These are phyloP conservation scores for Cardamine occulta DNA, from an alignment of 345 rosid species.

Conservation along the genomic window DNA sequence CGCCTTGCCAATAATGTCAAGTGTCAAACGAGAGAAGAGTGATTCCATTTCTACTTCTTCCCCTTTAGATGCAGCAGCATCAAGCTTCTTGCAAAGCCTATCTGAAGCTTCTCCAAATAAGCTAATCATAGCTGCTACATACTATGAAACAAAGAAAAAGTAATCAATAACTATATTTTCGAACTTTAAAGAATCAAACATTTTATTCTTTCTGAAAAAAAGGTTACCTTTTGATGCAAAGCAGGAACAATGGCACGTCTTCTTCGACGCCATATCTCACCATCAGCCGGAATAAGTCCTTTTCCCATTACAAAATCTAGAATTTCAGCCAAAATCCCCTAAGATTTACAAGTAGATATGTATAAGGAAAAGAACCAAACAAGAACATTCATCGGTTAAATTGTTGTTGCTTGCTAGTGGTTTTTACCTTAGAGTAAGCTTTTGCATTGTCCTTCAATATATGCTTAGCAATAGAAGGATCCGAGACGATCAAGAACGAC, in stretches of 20 bases:
- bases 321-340: constrained; percentile 96
- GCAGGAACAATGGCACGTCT: constrained; percentile 96
- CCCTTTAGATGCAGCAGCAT: constrained; percentile 72
- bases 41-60: constrained; percentile 97
- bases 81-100: constrained; percentile 85
- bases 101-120: constrained; percentile 83
- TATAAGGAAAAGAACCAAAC: constrained; percentile 6
- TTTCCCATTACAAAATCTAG: constrained; percentile 97
- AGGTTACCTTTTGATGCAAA: constrained; percentile 78
- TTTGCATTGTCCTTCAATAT: constrained; percentile 83
- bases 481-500: constrained; percentile 92
- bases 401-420: background rate
- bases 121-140: constrained; percentile 89
- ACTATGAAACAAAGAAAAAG: constrained; percentile 50
- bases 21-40: constrained; percentile 88
- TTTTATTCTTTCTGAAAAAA: background rate
- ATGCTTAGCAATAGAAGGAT: constrained; percentile 91
- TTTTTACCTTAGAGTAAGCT: constrained; percentile 86
- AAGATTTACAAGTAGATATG: constrained; percentile 38
- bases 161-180: constrained; percentile 15
- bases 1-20: constrained; percentile 94
- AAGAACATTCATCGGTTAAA: background rate
- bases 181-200: background rate
- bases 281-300: constrained; percentile 98
- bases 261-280: constrained; percentile 91